Evolutionary conservation across 495 filamentous ascomycete genomes (phyloP), one percentile per base, ranked within the genome.

Genomic region (Xylaria nigripes): DNA sequence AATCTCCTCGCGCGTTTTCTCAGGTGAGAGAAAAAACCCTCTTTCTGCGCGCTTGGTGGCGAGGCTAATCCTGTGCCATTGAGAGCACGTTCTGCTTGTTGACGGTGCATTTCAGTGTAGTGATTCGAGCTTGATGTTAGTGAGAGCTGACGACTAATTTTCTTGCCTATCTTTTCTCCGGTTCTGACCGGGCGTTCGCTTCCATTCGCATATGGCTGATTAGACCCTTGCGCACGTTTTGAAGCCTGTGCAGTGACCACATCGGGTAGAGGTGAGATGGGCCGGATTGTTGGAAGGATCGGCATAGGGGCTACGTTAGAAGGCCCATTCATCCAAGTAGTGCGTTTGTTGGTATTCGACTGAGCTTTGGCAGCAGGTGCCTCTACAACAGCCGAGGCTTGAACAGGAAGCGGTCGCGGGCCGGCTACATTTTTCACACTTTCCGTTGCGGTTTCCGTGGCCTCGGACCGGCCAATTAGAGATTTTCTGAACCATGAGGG

Each of bases 11-110:
- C 94, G 22, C 90, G 84, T 69, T 99, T 99, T 38, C 94, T 82
- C 6, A 99, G 78, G 61, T 99, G 94, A 7, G 94, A 96, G 70
- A 98, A 97, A 73, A 96, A 97, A 68, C 92, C 86, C 65, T 97
- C 93, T 61, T 92, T 91, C 30, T 87, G 86, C 15, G 74, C 86
- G 54, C 78, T 80, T 7, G 71, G 81, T 23, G 81, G 86, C 54
- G 81, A 86, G 45, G 74, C 77, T 50, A 82, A 70, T 8, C 82
- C 82, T 45, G 77, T 77, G n/a, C 90, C 93, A 69, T 90, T 96
- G 34, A 97, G 74, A 45, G 88, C 88, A 53, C 89, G 75, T 68
- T 96, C 93, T 21, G 94, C 89, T 64, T 97, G 91, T 72, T 91
- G 89, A 47, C 91, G 76, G 65, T 95, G 89, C 53, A 85, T 70